Conservation (phyloP, 2,329 filamentous ascomycete species). For the Myriosclerotinia scirpicola region DNA sequence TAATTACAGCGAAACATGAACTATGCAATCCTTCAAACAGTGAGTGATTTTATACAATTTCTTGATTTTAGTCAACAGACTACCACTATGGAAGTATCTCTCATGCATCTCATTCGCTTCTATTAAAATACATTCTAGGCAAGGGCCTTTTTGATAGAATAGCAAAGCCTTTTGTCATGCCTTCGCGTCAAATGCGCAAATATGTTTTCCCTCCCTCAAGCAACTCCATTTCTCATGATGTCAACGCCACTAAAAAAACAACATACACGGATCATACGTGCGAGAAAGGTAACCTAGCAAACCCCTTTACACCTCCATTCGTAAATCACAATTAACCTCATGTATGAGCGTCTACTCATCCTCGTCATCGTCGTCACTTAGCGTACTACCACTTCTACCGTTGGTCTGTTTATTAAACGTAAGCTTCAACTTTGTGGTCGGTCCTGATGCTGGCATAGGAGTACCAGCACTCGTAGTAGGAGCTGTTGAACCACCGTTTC, state of each 20-base stretch:
- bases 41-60: not conserved
- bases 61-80: not conserved
- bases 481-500: conserved; percentile 43
- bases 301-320: conserved; percentile 26
- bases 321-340: conserved; percentile 23
- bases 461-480: conserved; percentile 62
- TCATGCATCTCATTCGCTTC: conserved; percentile 28
- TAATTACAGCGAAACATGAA: not conserved
- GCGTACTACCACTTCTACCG: conserved; percentile 44
- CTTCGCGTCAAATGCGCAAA: conserved; percentile 19
- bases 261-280: conserved; percentile 15
- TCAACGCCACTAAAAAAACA: conserved; percentile 26
- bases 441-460: conserved; percentile 57
- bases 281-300: conserved; percentile 25
- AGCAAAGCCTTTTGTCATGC: conserved; percentile 15
- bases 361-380: conserved; percentile 54
- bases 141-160: conserved; percentile 23
- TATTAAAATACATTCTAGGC: conserved; percentile 42
- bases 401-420: conserved; percentile 52
- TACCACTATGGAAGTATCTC: conserved; percentile 7
- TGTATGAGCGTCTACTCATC: conserved; percentile 22
- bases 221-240: conserved; percentile 23
- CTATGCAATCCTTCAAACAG: not conserved
- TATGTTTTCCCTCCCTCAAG: not conserved
- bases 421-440: conserved; percentile 61